Evolutionary conservation across 345 rosid genomes (phyloP).

Genomic region (Rubroshorea leprosula): DNA sequence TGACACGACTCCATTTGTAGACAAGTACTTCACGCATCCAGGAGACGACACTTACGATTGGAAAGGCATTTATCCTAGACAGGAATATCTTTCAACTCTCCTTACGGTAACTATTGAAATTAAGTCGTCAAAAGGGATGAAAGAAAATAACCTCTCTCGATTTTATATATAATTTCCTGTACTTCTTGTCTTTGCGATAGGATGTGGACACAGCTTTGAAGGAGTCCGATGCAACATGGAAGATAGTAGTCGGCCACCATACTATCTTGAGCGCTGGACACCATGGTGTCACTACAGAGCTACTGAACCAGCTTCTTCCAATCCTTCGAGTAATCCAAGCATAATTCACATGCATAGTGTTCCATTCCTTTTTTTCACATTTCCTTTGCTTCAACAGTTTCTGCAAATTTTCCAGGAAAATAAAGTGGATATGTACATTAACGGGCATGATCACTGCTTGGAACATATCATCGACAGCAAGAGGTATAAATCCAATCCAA

Average conservation of each 20-base stretch:
- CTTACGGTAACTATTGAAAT: conserved; percentile 25
- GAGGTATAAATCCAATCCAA: no score
- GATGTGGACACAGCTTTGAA: conserved; percentile 38
- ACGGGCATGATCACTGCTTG: conserved; percentile 85
- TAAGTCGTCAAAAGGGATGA: no score
- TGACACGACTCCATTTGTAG: conserved; percentile 63
- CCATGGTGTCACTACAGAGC: conserved; percentile 60
- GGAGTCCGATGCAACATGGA: conserved; percentile 58
- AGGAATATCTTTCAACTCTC: conserved; percentile 38
- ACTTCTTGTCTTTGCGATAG: conserved; percentile 17
- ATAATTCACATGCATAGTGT: background rate
- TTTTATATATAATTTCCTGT: no score
- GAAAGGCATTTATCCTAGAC: conserved; percentile 47
- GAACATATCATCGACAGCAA: conserved; percentile 50
- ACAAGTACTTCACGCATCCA: conserved; percentile 46
- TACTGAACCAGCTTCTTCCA: conserved; percentile 44
- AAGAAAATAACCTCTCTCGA: no score
- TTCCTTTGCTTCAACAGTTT: no score
- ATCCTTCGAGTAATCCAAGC: conserved; percentile 43
- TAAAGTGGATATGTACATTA: conserved; percentile 55
- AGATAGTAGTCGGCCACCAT: conserved; percentile 79
- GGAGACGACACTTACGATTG: conserved; percentile 50
- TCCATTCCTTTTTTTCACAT: background rate
- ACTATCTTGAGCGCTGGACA: conserved; percentile 64
- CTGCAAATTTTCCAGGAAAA: conserved; percentile 31